Evolutionary conservation across 768 basidiomycete species (phyloP), one percentile per base, ranked within the genome.

Genomic region (Daedalea quercina): DNA sequence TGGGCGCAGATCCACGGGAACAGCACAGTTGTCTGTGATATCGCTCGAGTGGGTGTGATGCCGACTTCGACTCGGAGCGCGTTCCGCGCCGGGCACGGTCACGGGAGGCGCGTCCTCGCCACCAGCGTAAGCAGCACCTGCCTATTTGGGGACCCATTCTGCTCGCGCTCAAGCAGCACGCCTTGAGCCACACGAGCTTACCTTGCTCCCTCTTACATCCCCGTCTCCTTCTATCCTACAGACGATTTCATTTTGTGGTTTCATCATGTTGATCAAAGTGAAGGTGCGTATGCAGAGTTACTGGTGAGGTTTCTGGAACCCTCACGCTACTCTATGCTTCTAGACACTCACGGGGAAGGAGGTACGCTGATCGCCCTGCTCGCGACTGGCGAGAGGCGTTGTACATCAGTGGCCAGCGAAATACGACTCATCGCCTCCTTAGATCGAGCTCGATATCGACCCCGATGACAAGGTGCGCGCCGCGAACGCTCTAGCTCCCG

Each of bases 331-430:
- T 41, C 35, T 50, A 53, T 45, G 52, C 51, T 15, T 12, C 13
- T 37, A 97, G 94, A 95, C 93, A 44, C 80, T 98, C 40, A 98
- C 95, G 45, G 95, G 95, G 56, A 97, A 96, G 72, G 95, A 97
- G 84, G 95, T 94, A 64, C 54, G 63, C 57, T 49, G 46, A 49
- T 52, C 51, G 17, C 52, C 44, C n/a, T 43, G 26, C 26, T 26
- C 47, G 47, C 19, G 35, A 37, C n/a, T 13, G 44, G 13, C 13
- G 47, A 28, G 22, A 40, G 33, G 13, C 31, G 28, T 8, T 4
- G 3, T 17, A 9, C 1, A 1, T 17, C 0, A 19, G 7, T 58
- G 25, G 13, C 26, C 3, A 3, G 34, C 20, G 25, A 44, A 31
- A 26, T 51, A 2, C 2, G 9, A 24, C 50, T 34, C 15, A 50